Conservation (phyloP, 306 rosid genomes). For the Purshia tridentata region DNA sequence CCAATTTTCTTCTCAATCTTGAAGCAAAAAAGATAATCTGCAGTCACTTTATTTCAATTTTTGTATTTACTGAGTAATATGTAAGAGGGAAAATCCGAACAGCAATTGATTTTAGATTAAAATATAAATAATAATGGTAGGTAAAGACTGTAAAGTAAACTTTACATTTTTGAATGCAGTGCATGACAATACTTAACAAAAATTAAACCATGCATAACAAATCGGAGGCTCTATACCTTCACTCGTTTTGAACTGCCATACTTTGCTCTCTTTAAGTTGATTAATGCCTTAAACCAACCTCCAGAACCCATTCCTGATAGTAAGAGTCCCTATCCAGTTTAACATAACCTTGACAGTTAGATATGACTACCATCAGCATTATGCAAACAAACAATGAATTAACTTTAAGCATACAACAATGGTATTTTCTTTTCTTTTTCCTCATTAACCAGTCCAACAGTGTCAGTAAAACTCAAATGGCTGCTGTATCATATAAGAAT, state of each 20-base stretch:
- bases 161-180: neutral
- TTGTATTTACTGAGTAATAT: neutral
- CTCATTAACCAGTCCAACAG: slow-evolving; percentile 15
- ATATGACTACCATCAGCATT: slow-evolving; percentile 32
- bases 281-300: slow-evolving; percentile 75
- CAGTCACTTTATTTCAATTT: slow-evolving; percentile 13
- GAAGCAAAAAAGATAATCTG: neutral
- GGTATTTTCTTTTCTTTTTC: neutral
- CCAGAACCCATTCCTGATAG: slow-evolving; percentile 79
- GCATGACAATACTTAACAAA: neutral
- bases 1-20: slow-evolving; percentile 1
- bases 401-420: slow-evolving; percentile 1
- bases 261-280: slow-evolving; percentile 60
- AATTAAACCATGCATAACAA: neutral
- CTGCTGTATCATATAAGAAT: neutral
- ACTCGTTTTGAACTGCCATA: slow-evolving; percentile 56
- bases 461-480: neutral
- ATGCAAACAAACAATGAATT: slow-evolving; percentile 20
- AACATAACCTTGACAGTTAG: slow-evolving; percentile 44
- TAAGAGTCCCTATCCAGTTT: slow-evolving; percentile 30
- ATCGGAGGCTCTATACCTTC: slow-evolving; percentile 50
- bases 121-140: neutral
- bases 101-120: neutral
- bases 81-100: neutral
- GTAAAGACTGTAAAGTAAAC: neutral